Evolutionary conservation across 805 yeast genomes (phyloP), one percentile per base, ranked within the genome.

Genomic region (Barnettozyma populi): DNA sequence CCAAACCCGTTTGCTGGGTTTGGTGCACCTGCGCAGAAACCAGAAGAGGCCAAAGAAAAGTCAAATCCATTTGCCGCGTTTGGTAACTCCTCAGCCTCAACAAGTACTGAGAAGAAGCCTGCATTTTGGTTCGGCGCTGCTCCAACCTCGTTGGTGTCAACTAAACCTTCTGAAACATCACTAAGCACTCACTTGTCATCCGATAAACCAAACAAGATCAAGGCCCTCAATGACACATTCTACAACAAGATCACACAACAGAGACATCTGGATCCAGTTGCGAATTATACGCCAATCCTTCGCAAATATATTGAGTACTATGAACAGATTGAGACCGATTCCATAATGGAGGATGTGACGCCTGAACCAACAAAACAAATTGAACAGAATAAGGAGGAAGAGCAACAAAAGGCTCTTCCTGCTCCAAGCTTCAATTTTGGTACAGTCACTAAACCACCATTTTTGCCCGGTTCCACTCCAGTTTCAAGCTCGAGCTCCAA

Each of bases 171-270:
- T 16, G 40, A 41, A 14, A 24, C 42, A 14, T 40, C 53, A 36
- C 21, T 45, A 16, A 32, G 57, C 7, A 45, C 53, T 6, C 53
- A 56, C 23, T 23, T 45, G n/a, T 49, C 54, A 10, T 35, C 37
- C 8, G 75, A 70, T 16, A 72, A 67, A 49, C 66, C 74, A 23
- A 72, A 71, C 14, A 79, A 79, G 58, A 58, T 82, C 35, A 79
- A 75, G 56, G 90, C 95, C 1, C 69, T 87, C 59, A 86, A 86
- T 61, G 73, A 74, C 9, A 78, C 73, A 46, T 82, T 87, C 55
- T 64, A 73, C 27, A 71, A 71, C 14, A 71, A 80, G 27, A 60
- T 87, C 29, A 66, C 66, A 36, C 62, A 67, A 23, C 64, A 73
- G 10, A 62, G 75, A 24, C 49, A 53, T 1, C 62, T 67, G 6